Evolutionary conservation across 495 filamentous ascomycete genomes (phyloP).

Genomic region (Trypethelium eluteriae): DNA sequence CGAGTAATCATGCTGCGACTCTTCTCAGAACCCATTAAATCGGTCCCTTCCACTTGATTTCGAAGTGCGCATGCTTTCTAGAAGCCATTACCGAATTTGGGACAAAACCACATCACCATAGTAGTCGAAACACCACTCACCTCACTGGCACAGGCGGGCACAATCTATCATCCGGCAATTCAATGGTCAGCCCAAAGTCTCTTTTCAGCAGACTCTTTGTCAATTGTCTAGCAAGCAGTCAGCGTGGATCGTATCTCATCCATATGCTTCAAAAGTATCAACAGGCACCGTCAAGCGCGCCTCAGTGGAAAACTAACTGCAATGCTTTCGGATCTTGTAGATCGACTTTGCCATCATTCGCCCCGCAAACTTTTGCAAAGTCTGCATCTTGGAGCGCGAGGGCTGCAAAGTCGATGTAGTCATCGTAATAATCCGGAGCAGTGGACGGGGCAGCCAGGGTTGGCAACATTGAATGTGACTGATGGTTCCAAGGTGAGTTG

Average conservation of each 20-base stretch:
- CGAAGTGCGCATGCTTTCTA: too few relatives aligned
- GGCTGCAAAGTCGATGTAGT: constrained; percentile 54
- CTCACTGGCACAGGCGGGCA: constrained; percentile 71
- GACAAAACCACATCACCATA: neutral
- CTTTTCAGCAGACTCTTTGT: constrained; percentile 68
- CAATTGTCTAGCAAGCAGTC: constrained; percentile 49
- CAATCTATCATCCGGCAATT: constrained; percentile 67
- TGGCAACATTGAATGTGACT: neutral
- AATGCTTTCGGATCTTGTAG: constrained; percentile 74
- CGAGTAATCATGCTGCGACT: too few relatives aligned
- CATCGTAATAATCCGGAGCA: constrained; percentile 40
- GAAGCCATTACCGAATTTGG: neutral
- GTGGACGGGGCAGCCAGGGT: too few relatives aligned
- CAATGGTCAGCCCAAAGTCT: constrained; percentile 65
- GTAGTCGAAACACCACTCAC: constrained; percentile 12
- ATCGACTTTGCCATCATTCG: constrained; percentile 57
- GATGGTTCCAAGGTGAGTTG: neutral
- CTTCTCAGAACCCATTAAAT: too few relatives aligned
- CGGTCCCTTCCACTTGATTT: too few relatives aligned
- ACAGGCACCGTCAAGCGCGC: neutral
- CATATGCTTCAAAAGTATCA: neutral
- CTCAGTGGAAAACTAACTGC: constrained; percentile 40
- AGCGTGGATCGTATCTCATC: neutral
- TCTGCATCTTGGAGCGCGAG: constrained; percentile 51
- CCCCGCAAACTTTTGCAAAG: constrained; percentile 45